phyloP scores from a whole-genome alignment of 108 stramenopile genomes.

The Craspedostauros australis region DNA sequence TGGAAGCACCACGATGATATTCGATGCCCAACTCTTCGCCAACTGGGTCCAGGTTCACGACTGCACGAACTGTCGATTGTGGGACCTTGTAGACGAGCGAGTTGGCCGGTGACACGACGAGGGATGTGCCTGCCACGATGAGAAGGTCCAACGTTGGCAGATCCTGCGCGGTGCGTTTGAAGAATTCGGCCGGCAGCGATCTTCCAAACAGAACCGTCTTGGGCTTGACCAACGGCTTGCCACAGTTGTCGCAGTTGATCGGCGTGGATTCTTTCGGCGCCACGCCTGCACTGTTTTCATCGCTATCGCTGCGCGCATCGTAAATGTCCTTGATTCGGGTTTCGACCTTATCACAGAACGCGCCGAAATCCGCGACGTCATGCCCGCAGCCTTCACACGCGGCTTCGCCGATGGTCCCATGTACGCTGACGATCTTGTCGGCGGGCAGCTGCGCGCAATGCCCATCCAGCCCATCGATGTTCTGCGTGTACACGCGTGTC shows the following conservation, averaged over 20 bases:
- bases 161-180: conserved; percentile 38
- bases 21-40: conserved; percentile 49
- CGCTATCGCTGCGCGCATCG: conserved; percentile 9
- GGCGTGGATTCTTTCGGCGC: conserved; percentile 38
- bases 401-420: conserved; percentile 56
- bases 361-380: conserved; percentile 25
- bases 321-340: conserved; percentile 66
- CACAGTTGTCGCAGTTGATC: conserved; percentile 48
- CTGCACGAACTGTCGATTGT: conserved; percentile 30
- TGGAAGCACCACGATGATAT: conserved; percentile 20
- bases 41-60: conserved; percentile 49
- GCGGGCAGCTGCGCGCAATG: conserved; percentile 39
- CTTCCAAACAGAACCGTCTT: conserved; percentile 74
- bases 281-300: conserved; percentile 1
- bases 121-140: conserved; percentile 66
- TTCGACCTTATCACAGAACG: conserved; percentile 40
- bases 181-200: conserved; percentile 53
- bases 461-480: conserved; percentile 79
- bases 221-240: conserved; percentile 53
- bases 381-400: conserved; percentile 63
- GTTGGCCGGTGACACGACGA: conserved; percentile 69
- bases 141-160: conserved; percentile 49
- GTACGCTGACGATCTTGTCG: conserved; percentile 49
- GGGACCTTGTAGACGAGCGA: conserved; percentile 43
- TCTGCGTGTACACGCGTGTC: conserved; percentile 71